Base-by-base conservation (phyloP, 768 basidiomycete genomes). In the Auriscalpium microsporum region DNA sequence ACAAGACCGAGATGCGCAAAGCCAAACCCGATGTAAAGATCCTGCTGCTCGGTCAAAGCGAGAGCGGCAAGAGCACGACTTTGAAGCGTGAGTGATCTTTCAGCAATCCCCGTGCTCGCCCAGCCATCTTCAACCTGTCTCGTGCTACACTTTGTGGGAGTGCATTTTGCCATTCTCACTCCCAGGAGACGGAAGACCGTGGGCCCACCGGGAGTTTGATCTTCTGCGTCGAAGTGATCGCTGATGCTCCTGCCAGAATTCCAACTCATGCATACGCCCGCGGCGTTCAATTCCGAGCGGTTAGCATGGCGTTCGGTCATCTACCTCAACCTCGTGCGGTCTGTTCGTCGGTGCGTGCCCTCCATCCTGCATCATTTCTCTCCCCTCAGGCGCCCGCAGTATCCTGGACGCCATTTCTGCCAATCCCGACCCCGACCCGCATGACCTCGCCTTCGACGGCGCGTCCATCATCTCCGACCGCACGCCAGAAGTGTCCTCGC, bases 51-150 rank as follows among this genome's bases (percentile, higher is more conserved):
- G 90, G 90, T 51, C 90, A 92, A 77, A 90, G 89, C 58, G 89
- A 91, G 76, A 90, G 87, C 64, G 90, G 89, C 42, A 92, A 91
- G 75, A 89, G 86, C 66, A 92, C 90, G 9, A 89, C 88, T 8
- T 75, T 91, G 63, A 90, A 90, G 74, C 89, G 89, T 90, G 75
- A 81, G 88, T 83, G 28, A 28, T 28, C 28, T 28, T 28, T 4
- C 28, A 28, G 28, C 28, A n/a, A n/a, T n/a, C 28, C 28, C 28
- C 28, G 28, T 28, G 28, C 28, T 28, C 28, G 28, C 28, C 28
- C 28, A 28, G 7, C 7, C 28, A 28, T 28, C 28, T 5, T 28
- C 5, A 2, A 28, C 28, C 28, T 28, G 4, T 28, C 28, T 0
- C 28, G 28, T 28, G 28, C 28, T 28, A 28, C 28, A 28, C 28